Percentiles rank a stretch among this genome's conserved stretches.
phyloP scores from a whole-genome alignment of 805 yeast species.

The Candida dajiaensis region DNA sequence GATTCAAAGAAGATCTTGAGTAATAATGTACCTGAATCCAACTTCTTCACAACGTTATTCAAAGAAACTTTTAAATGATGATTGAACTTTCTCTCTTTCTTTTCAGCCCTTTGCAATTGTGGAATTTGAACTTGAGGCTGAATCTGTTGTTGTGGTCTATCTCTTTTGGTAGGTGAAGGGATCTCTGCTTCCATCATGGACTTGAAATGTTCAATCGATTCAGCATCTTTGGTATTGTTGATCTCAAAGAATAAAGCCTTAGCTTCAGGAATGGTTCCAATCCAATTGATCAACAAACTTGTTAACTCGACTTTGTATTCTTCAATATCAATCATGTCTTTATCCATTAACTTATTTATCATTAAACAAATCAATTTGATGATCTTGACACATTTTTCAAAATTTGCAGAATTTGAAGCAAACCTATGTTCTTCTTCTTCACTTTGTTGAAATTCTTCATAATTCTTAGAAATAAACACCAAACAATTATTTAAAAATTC shows the following conservation, averaged over 20 bases:
- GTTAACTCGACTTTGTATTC: constrained; percentile 58
- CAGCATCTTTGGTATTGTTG: constrained; percentile 15
- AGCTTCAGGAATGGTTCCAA: constrained; percentile 58
- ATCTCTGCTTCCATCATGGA: constrained; percentile 1
- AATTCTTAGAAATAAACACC: constrained; percentile 34
- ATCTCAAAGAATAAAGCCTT: constrained; percentile 45
- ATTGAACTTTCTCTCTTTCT: constrained; percentile 17
- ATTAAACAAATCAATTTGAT: constrained; percentile 57
- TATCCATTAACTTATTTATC: constrained; percentile 45
- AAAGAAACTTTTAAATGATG: constrained; percentile 16
- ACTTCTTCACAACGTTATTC: constrained; percentile 21
- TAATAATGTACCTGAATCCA: constrained; percentile 20
- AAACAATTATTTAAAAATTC: constrained; percentile 59
- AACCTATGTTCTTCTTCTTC: constrained; percentile 14
- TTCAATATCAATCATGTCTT: constrained; percentile 38
- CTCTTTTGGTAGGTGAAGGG: not conserved
- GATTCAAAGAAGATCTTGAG: constrained; percentile 24
- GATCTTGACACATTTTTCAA: constrained; percentile 29
- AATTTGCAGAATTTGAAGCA: constrained; percentile 16
- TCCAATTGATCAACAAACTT: constrained; percentile 57
- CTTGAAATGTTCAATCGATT: constrained; percentile 1
- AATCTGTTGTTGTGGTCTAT: not conserved
- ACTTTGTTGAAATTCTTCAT: constrained; percentile 13
- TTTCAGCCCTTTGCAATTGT: not conserved
- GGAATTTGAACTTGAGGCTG: not conserved